A percentile compares a stretch with the other conserved stretches of the same genome.
Conservation (phyloP, 768 basidiomycete species). For the Russula griseocarnosa region DNA sequence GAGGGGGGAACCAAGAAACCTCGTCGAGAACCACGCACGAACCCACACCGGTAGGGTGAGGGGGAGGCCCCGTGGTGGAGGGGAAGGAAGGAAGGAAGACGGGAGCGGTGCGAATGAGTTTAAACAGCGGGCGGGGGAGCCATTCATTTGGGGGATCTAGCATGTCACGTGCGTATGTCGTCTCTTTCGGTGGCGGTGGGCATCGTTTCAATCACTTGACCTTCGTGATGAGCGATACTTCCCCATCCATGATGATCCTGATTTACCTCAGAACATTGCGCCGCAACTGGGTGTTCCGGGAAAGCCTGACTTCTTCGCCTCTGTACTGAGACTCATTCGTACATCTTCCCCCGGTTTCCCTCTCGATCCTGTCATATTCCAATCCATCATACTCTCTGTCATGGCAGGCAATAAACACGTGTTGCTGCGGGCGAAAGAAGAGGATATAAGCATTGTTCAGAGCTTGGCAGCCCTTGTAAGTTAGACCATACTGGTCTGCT, state of each 20-base stretch:
- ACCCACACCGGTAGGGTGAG: conserved; percentile 4
- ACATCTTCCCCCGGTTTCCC: conserved; percentile 47
- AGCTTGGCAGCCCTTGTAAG: conserved; percentile 58
- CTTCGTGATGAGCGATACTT: conserved; percentile 11
- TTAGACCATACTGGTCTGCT: conserved; percentile 9
- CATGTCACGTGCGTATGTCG: conserved; percentile 18
- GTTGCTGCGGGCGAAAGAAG: conserved; percentile 59
- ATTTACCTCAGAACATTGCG: conserved; percentile 2
- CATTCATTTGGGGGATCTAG: conserved; percentile 7
- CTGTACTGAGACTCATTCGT: conserved; percentile 46
- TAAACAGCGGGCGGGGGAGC: neutral
- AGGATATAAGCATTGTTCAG: conserved; percentile 57
- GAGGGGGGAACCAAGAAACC: neutral
- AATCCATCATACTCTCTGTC: conserved; percentile 62
- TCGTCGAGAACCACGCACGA: neutral
- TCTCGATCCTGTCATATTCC: conserved; percentile 59
- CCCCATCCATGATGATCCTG: conserved; percentile 8
- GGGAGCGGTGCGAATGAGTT: neutral
- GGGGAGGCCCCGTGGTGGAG: conserved; percentile 7
- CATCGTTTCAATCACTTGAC: neutral
- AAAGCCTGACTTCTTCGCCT: conserved; percentile 30
- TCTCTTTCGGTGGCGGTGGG: neutral
- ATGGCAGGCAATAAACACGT: conserved; percentile 60
- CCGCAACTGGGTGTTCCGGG: conserved; percentile 22
- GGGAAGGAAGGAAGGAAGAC: neutral